Evolutionary conservation across 148 eudicot genomes (phyloP), one percentile per base, ranked within the genome.

Genomic region (Dianthus caryophyllus): DNA sequence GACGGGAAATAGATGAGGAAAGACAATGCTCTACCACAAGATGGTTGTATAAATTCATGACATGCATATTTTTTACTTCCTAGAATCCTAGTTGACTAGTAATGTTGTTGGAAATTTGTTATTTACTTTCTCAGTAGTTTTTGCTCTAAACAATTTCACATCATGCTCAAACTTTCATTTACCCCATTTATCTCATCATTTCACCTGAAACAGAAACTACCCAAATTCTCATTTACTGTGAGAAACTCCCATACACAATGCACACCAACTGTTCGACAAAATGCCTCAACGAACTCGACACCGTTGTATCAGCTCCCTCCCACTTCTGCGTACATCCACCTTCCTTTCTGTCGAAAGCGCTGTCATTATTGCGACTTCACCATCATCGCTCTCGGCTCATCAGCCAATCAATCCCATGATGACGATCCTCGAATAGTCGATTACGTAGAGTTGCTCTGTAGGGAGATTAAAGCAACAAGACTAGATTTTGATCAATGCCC

Each of bases 301-400:
- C 82, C 80, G 1, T 62, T 74, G 1, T 75, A 66, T 73, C 78
- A 70, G n/a, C 81, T 69, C 62, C 90, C 87, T 69, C 96, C 98
- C 14, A 75, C 89, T 65, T 89, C 98, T 22, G 96, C 94, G 57
- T 93, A 93, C 69, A 38, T 93, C 27, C 98, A 93, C 81, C 96
- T 93, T 64, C 98, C 98, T 9, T 93, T 93, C 85, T 93, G 98
- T 61, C 83, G 98, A 6, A 89, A 90, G 65, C 96, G 98, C 68
- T 93, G 98, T 77, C 90, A 93, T 78, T 93, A 90, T 80, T 93
- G 98, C 21, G 96, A 93, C 63, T 93, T 93, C 67, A 90, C 98
- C 33, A 86, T 93, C 26, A 80, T 93, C 11, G 98, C 98, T 21
- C 84, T 93, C 14, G 98, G 98, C 17, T 83, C 87, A 12, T 78